Percentiles rank a stretch among this genome's conserved stretches.
phyloP scores from a whole-genome alignment of 192 early-diverging fungal species.

The Spizellomyces punctatus region DNA sequence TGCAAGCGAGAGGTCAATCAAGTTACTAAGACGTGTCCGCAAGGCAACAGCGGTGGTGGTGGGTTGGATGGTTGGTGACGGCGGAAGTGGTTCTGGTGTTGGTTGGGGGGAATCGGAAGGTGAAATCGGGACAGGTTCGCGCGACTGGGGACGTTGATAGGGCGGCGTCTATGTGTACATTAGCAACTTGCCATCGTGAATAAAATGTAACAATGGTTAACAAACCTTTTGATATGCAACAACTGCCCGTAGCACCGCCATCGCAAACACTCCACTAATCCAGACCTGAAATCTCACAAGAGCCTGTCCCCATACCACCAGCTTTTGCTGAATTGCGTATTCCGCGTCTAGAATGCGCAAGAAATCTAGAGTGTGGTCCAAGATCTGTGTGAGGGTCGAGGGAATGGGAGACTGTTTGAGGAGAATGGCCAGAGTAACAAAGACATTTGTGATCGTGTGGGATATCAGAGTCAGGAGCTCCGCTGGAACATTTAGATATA shows the following conservation, averaged over 20 bases:
- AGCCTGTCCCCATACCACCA: constrained; percentile 31
- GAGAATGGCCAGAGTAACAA: constrained; percentile 25
- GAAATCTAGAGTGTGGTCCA: constrained; percentile 20
- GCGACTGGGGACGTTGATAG: too few species aligned
- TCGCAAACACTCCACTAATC: constrained; percentile 38
- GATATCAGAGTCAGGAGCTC: too few species aligned
- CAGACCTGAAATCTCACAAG: constrained; percentile 29
- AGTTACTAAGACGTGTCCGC: background rate
- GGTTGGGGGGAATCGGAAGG: too few species aligned
- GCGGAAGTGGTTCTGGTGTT: too few species aligned
- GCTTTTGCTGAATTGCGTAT: constrained; percentile 38
- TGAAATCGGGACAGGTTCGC: too few species aligned
- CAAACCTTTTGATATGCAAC: constrained; percentile 32
- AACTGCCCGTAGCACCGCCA: constrained; percentile 36
- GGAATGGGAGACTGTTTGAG: constrained; percentile 49
- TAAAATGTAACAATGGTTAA: background rate
- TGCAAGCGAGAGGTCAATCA: constrained; percentile 4
- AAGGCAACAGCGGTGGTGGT: too few species aligned
- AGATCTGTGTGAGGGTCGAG: constrained; percentile 26
- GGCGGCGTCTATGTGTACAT: too few species aligned
- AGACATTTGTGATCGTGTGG: constrained; percentile 16
- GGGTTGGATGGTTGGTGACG: too few species aligned
- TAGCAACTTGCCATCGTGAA: too few species aligned
- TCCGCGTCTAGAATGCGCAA: constrained; percentile 38
- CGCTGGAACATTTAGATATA: too few species aligned